phyloP scores from a whole-genome alignment of 2,329 filamentous ascomycete genomes.

The Calonectria crousiana region DNA sequence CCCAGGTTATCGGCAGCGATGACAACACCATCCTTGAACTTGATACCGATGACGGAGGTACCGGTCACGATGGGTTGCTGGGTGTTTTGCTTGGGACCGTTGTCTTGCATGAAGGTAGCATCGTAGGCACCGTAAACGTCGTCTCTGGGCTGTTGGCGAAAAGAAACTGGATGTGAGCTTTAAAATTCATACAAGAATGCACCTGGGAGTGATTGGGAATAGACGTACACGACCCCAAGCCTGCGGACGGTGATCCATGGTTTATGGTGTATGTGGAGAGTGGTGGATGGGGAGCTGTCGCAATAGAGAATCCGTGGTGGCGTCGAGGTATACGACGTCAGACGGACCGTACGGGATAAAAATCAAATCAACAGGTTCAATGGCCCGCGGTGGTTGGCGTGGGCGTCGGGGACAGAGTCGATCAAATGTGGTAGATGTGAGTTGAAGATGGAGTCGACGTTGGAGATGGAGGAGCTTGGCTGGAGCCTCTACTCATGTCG shows the following conservation, averaged over 20 bases:
- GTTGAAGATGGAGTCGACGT: conserved; percentile 29
- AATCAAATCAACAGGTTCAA: background rate
- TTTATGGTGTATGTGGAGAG: conserved; percentile 33
- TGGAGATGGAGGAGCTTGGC: conserved; percentile 24
- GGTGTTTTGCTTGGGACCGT: conserved; percentile 84
- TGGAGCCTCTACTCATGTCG: conserved; percentile 45
- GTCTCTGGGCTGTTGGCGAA: conserved; percentile 83
- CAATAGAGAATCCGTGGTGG: background rate
- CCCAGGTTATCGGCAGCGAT: conserved; percentile 97
- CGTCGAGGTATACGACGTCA: background rate
- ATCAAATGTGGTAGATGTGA: conserved; percentile 28
- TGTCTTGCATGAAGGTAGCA: conserved; percentile 81
- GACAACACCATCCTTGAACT: conserved; percentile 96
- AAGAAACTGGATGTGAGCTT: conserved; percentile 13
- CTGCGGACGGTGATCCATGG: conserved; percentile 80
- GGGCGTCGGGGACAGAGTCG: conserved; percentile 30
- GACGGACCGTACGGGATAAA: background rate
- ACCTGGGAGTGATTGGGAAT: background rate
- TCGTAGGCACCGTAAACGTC: conserved; percentile 97
- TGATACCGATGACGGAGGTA: conserved; percentile 93
- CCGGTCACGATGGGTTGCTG: conserved; percentile 95
- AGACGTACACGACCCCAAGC: conserved; percentile 77
- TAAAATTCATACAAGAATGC: background rate
- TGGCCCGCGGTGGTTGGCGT: conserved; percentile 6
- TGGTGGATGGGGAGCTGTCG: conserved; percentile 19